A percentile compares a stretch with the other conserved stretches of the same genome.
Evolutionary conservation across 2,329 filamentous ascomycete species (phyloP).

Genomic region (Aspergillus texensis): DNA sequence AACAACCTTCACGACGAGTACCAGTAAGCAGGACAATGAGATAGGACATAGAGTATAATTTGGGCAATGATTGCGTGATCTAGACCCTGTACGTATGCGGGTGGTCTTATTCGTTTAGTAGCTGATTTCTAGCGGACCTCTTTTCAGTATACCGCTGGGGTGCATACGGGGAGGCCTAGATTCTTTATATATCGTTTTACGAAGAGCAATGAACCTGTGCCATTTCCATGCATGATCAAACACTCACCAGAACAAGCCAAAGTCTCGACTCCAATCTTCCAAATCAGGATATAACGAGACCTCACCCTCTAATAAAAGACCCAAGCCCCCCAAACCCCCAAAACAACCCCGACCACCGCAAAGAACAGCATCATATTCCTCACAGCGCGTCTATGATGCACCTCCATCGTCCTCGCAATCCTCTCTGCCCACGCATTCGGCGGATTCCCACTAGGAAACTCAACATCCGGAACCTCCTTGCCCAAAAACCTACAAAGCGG

Average conservation of each 20-base stretch:
- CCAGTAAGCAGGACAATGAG: neutral
- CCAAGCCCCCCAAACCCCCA: neutral
- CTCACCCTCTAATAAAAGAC: neutral
- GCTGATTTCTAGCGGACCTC: neutral
- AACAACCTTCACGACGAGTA: neutral
- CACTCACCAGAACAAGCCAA: neutral
- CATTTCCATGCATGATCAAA: neutral
- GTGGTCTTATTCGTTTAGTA: neutral
- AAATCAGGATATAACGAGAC: neutral
- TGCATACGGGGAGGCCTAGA: neutral
- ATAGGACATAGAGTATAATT: neutral
- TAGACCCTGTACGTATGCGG: neutral
- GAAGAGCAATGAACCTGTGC: neutral
- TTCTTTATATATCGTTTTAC: neutral
- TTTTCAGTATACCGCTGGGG: neutral
- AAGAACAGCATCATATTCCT: slow-evolving; percentile 21
- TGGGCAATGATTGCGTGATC: neutral
- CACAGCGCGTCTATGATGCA: slow-evolving; percentile 17
- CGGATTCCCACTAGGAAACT: slow-evolving; percentile 14
- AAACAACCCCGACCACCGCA: neutral
- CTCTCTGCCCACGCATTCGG: slow-evolving; percentile 22
- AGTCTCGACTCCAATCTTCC: neutral
- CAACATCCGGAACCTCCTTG: slow-evolving; percentile 7
- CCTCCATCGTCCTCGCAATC: slow-evolving; percentile 18
- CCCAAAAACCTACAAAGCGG: slow-evolving; percentile 22